Conservation (phyloP, 306 rosid genomes). For the Psophocarpus tetragonolobus region DNA sequence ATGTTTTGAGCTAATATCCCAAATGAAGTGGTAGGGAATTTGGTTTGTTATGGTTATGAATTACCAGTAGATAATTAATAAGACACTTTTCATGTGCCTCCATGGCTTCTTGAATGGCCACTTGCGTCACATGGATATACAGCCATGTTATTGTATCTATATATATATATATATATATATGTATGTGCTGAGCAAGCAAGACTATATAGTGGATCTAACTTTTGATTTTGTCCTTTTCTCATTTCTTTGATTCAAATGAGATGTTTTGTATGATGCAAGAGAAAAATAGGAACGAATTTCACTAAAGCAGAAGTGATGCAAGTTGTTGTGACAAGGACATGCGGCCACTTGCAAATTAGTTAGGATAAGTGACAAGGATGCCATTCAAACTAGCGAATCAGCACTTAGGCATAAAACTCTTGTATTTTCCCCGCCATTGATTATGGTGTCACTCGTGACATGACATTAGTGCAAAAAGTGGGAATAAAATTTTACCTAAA, state of each 20-base stretch:
- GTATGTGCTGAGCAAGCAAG: background rate
- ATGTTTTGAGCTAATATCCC: background rate
- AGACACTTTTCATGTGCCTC: conserved; percentile 28
- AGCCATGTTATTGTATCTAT: background rate
- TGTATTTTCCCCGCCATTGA: conserved; percentile 11
- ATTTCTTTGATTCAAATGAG: background rate
- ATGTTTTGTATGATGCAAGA: conserved; percentile 6
- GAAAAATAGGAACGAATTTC: background rate
- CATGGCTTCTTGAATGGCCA: background rate
- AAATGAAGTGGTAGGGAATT: background rate
- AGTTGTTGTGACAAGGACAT: conserved; percentile 36
- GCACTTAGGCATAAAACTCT: background rate
- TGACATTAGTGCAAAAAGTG: background rate
- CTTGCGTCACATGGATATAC: background rate
- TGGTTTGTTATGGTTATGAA: background rate
- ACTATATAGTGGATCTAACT: background rate
- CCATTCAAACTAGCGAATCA: conserved; percentile 22
- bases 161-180: background rate
- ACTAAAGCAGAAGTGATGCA: conserved; percentile 19
- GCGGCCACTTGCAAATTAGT: conserved; percentile 31
- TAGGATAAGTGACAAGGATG: conserved; percentile 24
- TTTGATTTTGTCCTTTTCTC: conserved; percentile 4
- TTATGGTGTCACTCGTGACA: background rate
- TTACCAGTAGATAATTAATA: too few species aligned
- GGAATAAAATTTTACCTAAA: background rate